phyloP scores from a whole-genome alignment of 345 rosid genomes.

The Triadica sebifera region DNA sequence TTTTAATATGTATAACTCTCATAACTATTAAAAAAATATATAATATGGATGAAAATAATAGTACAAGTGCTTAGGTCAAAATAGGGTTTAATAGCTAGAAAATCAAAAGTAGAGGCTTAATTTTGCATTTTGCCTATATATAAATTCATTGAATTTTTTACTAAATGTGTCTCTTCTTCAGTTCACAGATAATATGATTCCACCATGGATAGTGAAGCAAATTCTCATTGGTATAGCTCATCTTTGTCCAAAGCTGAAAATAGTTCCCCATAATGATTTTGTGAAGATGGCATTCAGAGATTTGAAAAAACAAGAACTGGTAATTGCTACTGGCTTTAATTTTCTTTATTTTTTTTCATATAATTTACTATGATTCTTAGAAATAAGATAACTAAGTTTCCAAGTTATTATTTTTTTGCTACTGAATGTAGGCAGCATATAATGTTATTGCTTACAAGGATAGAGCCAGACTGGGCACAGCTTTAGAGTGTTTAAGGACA shows the following conservation, averaged over 20 bases:
- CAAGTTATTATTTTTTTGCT: background rate
- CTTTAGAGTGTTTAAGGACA: conserved; percentile 69
- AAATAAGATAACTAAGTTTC: too few relatives aligned
- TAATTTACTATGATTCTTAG: too few relatives aligned
- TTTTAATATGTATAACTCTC: too few relatives aligned
- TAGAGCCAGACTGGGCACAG: conserved; percentile 72
- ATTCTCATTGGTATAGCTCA: conserved; percentile 64
- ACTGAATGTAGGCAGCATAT: conserved; percentile 55
- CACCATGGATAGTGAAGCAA: conserved; percentile 55
- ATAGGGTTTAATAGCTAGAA: too few relatives aligned
- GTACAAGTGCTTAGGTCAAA: too few relatives aligned
- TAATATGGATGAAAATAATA: too few relatives aligned
- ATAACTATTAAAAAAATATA: too few relatives aligned
- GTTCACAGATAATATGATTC: conserved; percentile 87
- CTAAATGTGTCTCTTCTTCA: conserved; percentile 17
- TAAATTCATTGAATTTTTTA: background rate
- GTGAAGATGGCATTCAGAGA: conserved; percentile 83
- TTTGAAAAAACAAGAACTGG: conserved; percentile 59
- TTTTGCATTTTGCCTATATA: too few relatives aligned
- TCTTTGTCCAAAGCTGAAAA: conserved; percentile 72
- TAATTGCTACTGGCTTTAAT: conserved; percentile 5
- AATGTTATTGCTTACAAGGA: conserved; percentile 76
- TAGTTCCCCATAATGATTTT: conserved; percentile 83
- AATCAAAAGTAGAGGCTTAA: too few relatives aligned
- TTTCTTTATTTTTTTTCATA: too few relatives aligned